Conservation (phyloP, 2,329 filamentous ascomycete species). For the Colletotrichum sp. region DNA sequence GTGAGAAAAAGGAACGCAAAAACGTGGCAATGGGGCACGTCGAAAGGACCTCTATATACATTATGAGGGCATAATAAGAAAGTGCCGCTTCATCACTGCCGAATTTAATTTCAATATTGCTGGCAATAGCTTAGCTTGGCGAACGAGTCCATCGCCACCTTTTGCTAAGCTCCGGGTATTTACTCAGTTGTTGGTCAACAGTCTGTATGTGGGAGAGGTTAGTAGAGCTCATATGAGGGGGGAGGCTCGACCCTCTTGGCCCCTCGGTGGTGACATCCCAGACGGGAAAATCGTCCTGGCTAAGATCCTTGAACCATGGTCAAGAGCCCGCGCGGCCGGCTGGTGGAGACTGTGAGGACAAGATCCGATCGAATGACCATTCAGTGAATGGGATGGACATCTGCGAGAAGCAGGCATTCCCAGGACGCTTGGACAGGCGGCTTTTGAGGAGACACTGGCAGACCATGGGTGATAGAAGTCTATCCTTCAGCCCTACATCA, state of each 20-base stretch:
- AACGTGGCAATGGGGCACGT: neutral
- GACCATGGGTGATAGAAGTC: neutral
- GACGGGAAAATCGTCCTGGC: neutral
- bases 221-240: neutral
- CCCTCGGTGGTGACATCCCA: conserved; percentile 2
- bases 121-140: neutral
- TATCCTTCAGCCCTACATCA: neutral
- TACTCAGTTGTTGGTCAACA: neutral
- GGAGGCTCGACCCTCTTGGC: neutral
- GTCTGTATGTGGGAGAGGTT: neutral
- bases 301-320: neutral
- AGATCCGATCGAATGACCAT: neutral
- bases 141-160: neutral
- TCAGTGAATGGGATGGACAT: neutral
- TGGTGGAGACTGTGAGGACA: neutral
- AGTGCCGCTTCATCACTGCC: neutral
- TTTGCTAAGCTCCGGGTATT: neutral
- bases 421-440: neutral
- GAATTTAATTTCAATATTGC: neutral
- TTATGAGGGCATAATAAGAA: neutral
- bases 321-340: neutral
- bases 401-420: neutral
- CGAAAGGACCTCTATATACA: neutral
- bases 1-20: neutral
- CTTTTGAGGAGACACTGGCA: neutral